phyloP scores from a whole-genome alignment of 1,139 yeast species.

The Scheffersomyces cryptocercus region DNA sequence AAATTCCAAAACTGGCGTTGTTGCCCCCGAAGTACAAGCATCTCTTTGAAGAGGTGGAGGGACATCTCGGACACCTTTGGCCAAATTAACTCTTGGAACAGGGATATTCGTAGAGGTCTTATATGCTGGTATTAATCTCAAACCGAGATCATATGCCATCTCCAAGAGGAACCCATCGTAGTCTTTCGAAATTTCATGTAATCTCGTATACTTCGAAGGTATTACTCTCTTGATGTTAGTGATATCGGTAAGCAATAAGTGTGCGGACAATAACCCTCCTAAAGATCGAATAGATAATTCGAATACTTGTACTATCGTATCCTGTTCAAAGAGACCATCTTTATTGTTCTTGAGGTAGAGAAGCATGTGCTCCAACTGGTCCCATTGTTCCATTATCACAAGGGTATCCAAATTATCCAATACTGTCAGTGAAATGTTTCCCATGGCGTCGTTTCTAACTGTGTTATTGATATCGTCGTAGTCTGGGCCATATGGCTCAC shows the following conservation, averaged over 20 bases:
- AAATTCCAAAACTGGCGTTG: constrained; percentile 79
- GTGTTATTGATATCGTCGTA: constrained; percentile 51
- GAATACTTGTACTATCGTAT: constrained; percentile 80
- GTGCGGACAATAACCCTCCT: constrained; percentile 80
- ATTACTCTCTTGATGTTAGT: constrained; percentile 24
- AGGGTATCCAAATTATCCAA: constrained; percentile 80
- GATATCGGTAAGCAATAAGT: constrained; percentile 61
- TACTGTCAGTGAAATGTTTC: constrained; percentile 76
- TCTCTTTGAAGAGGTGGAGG: constrained; percentile 51
- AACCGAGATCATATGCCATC: constrained; percentile 74
- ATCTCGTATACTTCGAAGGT: constrained; percentile 10
- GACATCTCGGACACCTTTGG: constrained; percentile 47
- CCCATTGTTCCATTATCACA: constrained; percentile 67
- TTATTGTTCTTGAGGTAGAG: constrained; percentile 38
- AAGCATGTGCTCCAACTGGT: constrained; percentile 53
- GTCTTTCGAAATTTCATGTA: constrained; percentile 21
- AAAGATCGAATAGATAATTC: constrained; percentile 79
- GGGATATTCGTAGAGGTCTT: constrained; percentile 64
- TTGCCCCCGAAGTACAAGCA: constrained; percentile 86
- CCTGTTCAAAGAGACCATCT: constrained; percentile 52
- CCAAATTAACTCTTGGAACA: constrained; percentile 68
- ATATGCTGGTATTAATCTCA: constrained; percentile 65
- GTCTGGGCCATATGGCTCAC: constrained; percentile 71
- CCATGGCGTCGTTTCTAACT: constrained; percentile 79
- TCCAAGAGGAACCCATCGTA: constrained; percentile 72